Evolutionary conservation across 306 rosid genomes (phyloP).

Genomic region (Mimosa bimucronata): DNA sequence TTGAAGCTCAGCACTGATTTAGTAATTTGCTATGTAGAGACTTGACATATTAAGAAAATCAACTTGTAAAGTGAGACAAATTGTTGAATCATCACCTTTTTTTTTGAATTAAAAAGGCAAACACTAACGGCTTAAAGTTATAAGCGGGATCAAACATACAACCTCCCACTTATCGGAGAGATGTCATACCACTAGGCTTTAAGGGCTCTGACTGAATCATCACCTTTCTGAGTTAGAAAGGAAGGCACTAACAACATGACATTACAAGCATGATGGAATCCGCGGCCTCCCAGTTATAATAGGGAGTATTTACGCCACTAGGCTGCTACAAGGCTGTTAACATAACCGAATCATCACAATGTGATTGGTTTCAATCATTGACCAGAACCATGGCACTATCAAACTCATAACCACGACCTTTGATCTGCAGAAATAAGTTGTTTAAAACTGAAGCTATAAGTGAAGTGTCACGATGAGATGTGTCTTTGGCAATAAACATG

Average conservation of each 20-base stretch:
- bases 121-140: no score
- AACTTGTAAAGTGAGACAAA: constrained; percentile 19
- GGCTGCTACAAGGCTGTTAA: no score
- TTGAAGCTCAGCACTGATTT: neutral
- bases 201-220: no score
- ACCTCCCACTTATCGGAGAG: no score
- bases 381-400: constrained; percentile 30
- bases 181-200: no score
- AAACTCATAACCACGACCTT: constrained; percentile 55
- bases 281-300: no score
- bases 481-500: constrained; percentile 56
- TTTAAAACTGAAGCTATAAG: constrained; percentile 52
- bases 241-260: no score
- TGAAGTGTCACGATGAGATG: constrained; percentile 43
- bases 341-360: neutral
- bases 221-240: neutral
- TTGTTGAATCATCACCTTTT: constrained; percentile 5
- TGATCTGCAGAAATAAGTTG: constrained; percentile 58
- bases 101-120: no score
- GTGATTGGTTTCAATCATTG: constrained; percentile 39
- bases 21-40: neutral
- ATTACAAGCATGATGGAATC: no score
- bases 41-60: neutral
- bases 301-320: no score
- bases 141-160: no score